phyloP scores from a whole-genome alignment of 1,284 basidiomycete species.

The Leccinum huronense region DNA sequence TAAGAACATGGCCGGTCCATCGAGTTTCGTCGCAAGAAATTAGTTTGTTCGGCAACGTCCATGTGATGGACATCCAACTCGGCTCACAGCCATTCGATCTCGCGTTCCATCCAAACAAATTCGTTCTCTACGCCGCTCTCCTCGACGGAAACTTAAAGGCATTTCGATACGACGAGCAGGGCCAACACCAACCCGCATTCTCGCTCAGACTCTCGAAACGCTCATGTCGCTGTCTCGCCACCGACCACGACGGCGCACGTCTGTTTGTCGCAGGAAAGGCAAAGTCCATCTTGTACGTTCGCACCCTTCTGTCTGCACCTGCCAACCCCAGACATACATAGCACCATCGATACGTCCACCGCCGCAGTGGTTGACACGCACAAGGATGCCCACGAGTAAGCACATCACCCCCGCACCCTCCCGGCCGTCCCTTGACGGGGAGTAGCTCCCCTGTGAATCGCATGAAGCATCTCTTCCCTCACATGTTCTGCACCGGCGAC shows the following conservation, averaged over 20 bases:
- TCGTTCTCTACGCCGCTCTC: conserved; percentile 74
- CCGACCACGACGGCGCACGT: conserved; percentile 61
- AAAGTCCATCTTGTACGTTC: conserved; percentile 74
- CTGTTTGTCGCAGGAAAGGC: conserved; percentile 86
- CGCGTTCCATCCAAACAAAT: conserved; percentile 73
- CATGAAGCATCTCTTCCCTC: conserved; percentile 65
- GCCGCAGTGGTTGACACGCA: conserved; percentile 65
- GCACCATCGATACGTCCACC: conserved; percentile 67
- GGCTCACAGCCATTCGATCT: conserved; percentile 87
- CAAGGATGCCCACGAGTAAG: conserved; percentile 78
- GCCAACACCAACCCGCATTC: conserved; percentile 52
- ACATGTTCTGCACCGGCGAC: conserved; percentile 82
- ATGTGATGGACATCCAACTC: conserved; percentile 71
- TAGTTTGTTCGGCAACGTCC: not conserved
- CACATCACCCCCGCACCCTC: conserved; percentile 21
- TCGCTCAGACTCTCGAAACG: conserved; percentile 65
- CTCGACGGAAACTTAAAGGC: conserved; percentile 84
- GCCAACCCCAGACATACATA: conserved; percentile 31
- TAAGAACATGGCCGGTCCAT: conserved; percentile 32
- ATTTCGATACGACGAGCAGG: conserved; percentile 71
- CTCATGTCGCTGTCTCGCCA: conserved; percentile 72
- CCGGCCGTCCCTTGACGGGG: conserved; percentile 35
- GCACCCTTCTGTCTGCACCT: conserved; percentile 5
- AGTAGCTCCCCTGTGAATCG: conserved; percentile 83
- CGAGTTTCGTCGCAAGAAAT: not conserved